Conservation (phyloP, 768 basidiomycete species). For the Collybiopsis luxurians region DNA sequence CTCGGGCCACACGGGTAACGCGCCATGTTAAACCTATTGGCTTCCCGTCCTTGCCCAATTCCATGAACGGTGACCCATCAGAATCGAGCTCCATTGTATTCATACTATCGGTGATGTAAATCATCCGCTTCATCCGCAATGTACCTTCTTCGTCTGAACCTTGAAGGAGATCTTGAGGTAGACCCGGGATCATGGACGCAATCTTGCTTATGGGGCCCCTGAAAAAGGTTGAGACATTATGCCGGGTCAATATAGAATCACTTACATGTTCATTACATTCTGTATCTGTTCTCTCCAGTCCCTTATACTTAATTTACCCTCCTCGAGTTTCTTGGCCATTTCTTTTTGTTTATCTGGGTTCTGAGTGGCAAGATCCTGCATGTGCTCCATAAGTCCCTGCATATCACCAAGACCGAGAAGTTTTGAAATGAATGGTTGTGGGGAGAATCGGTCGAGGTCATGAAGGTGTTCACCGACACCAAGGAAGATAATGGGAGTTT, state of each 20-base stretch:
- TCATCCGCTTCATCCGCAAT: constrained; percentile 92
- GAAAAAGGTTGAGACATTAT: constrained; percentile 10
- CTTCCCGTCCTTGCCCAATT: constrained; percentile 77
- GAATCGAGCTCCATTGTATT: constrained; percentile 90
- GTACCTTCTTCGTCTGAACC: constrained; percentile 94
- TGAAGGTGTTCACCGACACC: constrained; percentile 98
- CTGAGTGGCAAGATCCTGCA: constrained; percentile 92
- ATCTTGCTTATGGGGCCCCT: constrained; percentile 99
- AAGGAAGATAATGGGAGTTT: constrained; percentile 97
- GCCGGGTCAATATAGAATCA: constrained; percentile 15
- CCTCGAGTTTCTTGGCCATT: constrained; percentile 95
- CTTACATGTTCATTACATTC: constrained; percentile 96
- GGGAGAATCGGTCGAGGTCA: constrained; percentile 93
- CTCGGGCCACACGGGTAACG: constrained; percentile 85
- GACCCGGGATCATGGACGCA: constrained; percentile 97
- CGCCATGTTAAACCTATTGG: constrained; percentile 87
- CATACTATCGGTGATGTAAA: constrained; percentile 99
- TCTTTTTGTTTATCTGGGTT: constrained; percentile 98
- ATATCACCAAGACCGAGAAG: constrained; percentile 94
- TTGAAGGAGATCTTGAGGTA: constrained; percentile 87
- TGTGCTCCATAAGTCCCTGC: constrained; percentile 96
- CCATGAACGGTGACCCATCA: constrained; percentile 90
- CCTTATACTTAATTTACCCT: constrained; percentile 94
- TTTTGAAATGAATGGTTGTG: constrained; percentile 97
- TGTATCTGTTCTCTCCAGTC: constrained; percentile 98